Evolutionary conservation across 768 basidiomycete species (phyloP), one percentile per base, ranked within the genome.

Genomic region (Lactarius indigo): DNA sequence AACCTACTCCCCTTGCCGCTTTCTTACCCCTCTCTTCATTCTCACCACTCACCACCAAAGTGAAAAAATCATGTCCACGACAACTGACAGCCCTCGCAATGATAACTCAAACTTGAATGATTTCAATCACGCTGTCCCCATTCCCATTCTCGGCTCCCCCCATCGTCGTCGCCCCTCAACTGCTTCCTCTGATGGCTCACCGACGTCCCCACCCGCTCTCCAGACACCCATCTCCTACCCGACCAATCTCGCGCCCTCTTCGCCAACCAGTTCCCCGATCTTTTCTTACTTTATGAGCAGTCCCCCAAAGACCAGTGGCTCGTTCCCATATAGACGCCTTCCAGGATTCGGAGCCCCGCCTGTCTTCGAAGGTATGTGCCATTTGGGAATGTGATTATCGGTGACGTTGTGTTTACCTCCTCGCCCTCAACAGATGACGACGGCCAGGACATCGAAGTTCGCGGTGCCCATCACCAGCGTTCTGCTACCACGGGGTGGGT

Each of bases 401-500:
- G 56, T 44, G 13, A 26, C 8, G 12, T n/a, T 17, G 3, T 23
- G 20, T 50, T 23, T 50, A 23, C 23, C 47, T 12, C 4, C 10
- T 10, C 5, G 9, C 23, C 47, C 12, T 42, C 3, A 26, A 26
- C 59, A 71, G 68, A 71, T 39, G 70, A 71, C 0, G 68, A 64
- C 8, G 61, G 44, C 4, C 68, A 69, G 55, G 70, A 70, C 42
- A 13, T 62, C 2, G 64, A 69, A 42, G 28, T 7, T 30, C 58
- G 39, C n/a, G 63, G 52, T n/a, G 33, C 61, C 10, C 31, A 41
- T 31, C 67, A 70, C 31, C 63, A 57, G 52, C 87, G 91, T 63
- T 85, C 88, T 61, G 80, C 88, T 7, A 91, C 87, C 74, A 78
- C 82, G 4, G 76, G 78, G 50, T 84, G 78, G 78, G 64, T 74